A percentile compares a stretch with the other conserved stretches of the same genome.
These are phyloP conservation scores for Catharanthus roseus DNA, from an alignment of 257 asterid genomes.

Conservation along the genomic window DNA sequence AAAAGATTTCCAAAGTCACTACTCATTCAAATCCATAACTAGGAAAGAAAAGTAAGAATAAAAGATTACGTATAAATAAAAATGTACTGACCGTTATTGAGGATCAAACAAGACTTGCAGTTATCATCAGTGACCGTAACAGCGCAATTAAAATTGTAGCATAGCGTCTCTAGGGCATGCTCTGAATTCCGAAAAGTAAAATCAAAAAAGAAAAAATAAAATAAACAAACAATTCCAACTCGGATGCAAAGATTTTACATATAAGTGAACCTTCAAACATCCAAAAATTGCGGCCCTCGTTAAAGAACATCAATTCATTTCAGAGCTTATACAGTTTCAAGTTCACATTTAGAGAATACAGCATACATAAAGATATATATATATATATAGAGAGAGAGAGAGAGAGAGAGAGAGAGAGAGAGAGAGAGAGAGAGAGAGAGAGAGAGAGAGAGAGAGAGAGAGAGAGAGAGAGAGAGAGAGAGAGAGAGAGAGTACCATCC, in stretches of 20 bases:
- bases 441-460: conserved; percentile 1
- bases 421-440: background rate
- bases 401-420: background rate
- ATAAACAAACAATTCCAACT: background rate
- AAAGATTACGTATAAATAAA: background rate
- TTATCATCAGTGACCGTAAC: conserved; percentile 34
- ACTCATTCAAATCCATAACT: background rate
- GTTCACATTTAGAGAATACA: background rate
- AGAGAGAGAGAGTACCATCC: conserved; percentile 50
- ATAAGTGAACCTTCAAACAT: background rate
- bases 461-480: background rate
- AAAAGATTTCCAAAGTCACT: background rate
- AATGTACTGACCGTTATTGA: conserved; percentile 19
- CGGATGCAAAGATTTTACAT: background rate
- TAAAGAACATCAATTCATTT: background rate
- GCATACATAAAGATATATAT: background rate
- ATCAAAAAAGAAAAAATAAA: background rate
- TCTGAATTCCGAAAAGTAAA: conserved; percentile 25
- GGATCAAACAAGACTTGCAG: background rate
- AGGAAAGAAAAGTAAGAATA: background rate
- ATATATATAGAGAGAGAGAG: background rate
- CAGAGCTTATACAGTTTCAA: background rate
- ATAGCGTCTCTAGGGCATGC: conserved; percentile 44
- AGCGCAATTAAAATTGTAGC: conserved; percentile 39
- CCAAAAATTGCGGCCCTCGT: background rate